Conservation (phyloP, 2,329 filamentous ascomycete species). For the Ceratocystiopsis minuta region DNA sequence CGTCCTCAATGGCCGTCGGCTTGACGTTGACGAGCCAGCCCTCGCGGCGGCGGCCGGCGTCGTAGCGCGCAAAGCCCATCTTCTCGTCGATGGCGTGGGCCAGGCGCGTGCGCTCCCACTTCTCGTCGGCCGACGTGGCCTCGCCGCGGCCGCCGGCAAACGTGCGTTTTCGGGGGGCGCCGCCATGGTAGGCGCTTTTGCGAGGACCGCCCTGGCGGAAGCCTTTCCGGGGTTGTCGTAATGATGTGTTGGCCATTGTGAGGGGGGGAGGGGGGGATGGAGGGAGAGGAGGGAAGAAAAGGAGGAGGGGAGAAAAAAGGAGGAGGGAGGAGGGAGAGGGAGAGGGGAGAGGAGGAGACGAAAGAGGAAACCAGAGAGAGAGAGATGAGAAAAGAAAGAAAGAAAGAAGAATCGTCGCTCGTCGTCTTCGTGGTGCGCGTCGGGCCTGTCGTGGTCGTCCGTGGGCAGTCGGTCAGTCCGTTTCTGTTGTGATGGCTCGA, state of each 20-base stretch:
- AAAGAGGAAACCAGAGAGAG: neutral
- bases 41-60: constrained; percentile 62
- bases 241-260: constrained; percentile 39
- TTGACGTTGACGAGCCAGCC: constrained; percentile 95
- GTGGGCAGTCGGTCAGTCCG: too few relatives aligned
- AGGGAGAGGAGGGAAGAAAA: neutral
- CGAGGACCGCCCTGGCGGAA: constrained; percentile 45
- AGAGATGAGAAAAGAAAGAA: too few relatives aligned
- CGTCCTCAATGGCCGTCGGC: constrained; percentile 71
- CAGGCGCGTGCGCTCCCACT: constrained; percentile 66
- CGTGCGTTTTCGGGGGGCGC: constrained; percentile 42
- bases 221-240: constrained; percentile 42
- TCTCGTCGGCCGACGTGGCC: constrained; percentile 81
- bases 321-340: neutral
- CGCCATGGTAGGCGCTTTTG: constrained; percentile 51
- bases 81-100: constrained; percentile 83
- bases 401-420: too few relatives aligned
- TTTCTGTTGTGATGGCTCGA: too few relatives aligned
- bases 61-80: constrained; percentile 87
- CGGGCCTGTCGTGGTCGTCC: too few relatives aligned
- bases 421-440: too few relatives aligned
- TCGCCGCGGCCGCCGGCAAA: constrained; percentile 65
- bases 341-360: neutral
- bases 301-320: neutral
- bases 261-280: neutral